These are phyloP conservation scores for Taxillus chinensis DNA, from an alignment of 164 flowering plant genomes.

Conservation along the genomic window DNA sequence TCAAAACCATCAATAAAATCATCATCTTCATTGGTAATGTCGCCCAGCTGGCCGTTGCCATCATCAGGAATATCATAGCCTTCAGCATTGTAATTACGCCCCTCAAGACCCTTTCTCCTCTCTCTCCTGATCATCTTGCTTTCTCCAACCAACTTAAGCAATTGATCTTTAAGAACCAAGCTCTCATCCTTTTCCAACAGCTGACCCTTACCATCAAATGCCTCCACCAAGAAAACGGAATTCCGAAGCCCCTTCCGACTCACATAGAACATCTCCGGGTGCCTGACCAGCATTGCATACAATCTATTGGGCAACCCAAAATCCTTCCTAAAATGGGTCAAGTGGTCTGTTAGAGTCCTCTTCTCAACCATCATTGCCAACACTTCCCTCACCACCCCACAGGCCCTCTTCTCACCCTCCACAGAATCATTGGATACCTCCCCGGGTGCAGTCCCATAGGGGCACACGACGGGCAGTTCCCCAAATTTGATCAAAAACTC, in stretches of 20 bases:
- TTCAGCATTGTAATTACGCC: neutral
- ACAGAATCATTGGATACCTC: slow-evolving; percentile 38
- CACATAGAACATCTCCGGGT: slow-evolving; percentile 91
- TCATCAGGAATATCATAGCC: neutral
- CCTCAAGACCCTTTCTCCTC: slow-evolving; percentile 20
- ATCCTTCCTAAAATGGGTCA: slow-evolving; percentile 83
- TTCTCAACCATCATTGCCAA: slow-evolving; percentile 77
- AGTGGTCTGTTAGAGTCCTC: slow-evolving; percentile 77
- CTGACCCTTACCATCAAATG: slow-evolving; percentile 56
- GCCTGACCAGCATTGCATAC: slow-evolving; percentile 79
- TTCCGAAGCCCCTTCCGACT: slow-evolving; percentile 81
- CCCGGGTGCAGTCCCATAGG: slow-evolving; percentile 31
- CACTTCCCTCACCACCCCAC: slow-evolving; percentile 81
- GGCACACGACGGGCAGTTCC: slow-evolving; percentile 58
- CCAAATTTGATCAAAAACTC: slow-evolving; percentile 54
- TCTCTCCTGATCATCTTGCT: slow-evolving; percentile 67
- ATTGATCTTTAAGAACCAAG: slow-evolving; percentile 28
- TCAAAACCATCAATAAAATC: slow-evolving; percentile 45
- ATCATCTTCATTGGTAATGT: slow-evolving; percentile 16
- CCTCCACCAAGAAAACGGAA: slow-evolving; percentile 81
- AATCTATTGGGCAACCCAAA: slow-evolving; percentile 75
- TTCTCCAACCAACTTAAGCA: slow-evolving; percentile 54
- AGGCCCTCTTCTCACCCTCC: slow-evolving; percentile 83
- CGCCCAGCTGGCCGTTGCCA: slow-evolving; percentile 3
- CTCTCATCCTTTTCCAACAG: slow-evolving; percentile 56